Conservation (phyloP, 2,329 filamentous ascomycete genomes). For the Blastomyces emzantsi region DNA sequence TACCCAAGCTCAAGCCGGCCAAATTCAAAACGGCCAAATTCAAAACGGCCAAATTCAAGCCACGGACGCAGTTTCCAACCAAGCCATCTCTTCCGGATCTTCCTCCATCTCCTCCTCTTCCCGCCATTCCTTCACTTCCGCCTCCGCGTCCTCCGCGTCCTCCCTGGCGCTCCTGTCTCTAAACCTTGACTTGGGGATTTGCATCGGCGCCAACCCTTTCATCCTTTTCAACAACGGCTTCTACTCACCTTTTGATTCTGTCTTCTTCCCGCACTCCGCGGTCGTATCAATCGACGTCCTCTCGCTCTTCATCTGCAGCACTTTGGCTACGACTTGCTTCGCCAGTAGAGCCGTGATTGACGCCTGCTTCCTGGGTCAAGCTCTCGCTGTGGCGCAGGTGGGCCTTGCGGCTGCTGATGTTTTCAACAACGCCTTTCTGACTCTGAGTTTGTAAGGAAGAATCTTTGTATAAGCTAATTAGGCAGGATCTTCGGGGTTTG, state of each 20-base stretch:
- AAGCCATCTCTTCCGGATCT: neutral
- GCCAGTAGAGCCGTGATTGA: constrained; percentile 16
- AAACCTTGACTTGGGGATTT: constrained; percentile 37
- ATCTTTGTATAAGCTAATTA: neutral
- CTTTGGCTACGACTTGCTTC: constrained; percentile 31
- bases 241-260: constrained; percentile 37
- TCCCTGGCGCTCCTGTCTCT: neutral
- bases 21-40: neutral
- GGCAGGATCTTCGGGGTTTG: neutral
- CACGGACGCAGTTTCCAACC: neutral
- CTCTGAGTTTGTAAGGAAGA: neutral
- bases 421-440: constrained; percentile 9
- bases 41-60: neutral
- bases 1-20: neutral
- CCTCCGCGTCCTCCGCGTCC: neutral
- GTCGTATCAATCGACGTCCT: constrained; percentile 43
- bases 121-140: neutral
- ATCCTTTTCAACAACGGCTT: constrained; percentile 41
- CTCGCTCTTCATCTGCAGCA: constrained; percentile 42
- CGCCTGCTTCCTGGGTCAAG: constrained; percentile 7
- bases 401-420: constrained; percentile 11
- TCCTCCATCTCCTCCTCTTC: neutral
- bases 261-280: constrained; percentile 45
- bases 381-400: constrained; percentile 2
- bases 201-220: constrained; percentile 35